Evolutionary conservation across 75 land plant species (phyloP).

Genomic region (Picea sitchensis): DNA sequence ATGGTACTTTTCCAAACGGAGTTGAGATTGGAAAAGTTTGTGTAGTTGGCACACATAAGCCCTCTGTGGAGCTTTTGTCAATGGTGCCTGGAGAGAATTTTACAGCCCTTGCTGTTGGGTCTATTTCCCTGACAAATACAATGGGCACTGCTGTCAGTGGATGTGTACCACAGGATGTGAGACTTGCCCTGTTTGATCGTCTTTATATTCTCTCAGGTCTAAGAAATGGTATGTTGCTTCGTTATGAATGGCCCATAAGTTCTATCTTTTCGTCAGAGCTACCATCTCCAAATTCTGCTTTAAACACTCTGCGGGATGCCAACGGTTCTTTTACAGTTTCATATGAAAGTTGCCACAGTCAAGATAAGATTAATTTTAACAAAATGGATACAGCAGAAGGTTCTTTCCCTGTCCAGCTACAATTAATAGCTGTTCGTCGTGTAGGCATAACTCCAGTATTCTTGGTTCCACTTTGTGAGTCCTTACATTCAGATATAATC

Average conservation of each 20-base stretch:
- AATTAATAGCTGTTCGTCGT: conserved; percentile 84
- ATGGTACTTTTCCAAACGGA: conserved; percentile 28
- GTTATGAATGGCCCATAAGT: conserved; percentile 86
- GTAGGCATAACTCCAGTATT: conserved; percentile 89
- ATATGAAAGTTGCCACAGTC: conserved; percentile 1
- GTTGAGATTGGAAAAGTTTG: conserved; percentile 46
- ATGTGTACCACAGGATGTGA: conserved; percentile 90
- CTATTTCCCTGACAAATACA: conserved; percentile 54
- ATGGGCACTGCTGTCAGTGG: conserved; percentile 71
- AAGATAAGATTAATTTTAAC: conserved; percentile 3
- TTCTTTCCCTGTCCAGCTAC: conserved; percentile 44
- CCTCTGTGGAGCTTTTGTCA: conserved; percentile 88
- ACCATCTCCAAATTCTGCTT: conserved; percentile 1
- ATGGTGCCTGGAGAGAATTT: conserved; percentile 55
- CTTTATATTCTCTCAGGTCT: conserved; percentile 81
- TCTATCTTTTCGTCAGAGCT: conserved; percentile 11
- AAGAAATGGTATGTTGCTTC: conserved; percentile 95
- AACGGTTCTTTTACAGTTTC: neutral
- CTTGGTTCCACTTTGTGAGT: conserved; percentile 70
- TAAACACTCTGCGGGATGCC: neutral
- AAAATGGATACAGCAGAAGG: conserved; percentile 13
- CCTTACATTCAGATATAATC: conserved; percentile 77
- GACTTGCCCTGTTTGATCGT: conserved; percentile 77
- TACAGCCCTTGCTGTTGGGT: conserved; percentile 68
- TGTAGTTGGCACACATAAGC: conserved; percentile 92